phyloP scores from a whole-genome alignment of 2,329 filamentous ascomycete species.

The Apiospora pterosperma region DNA sequence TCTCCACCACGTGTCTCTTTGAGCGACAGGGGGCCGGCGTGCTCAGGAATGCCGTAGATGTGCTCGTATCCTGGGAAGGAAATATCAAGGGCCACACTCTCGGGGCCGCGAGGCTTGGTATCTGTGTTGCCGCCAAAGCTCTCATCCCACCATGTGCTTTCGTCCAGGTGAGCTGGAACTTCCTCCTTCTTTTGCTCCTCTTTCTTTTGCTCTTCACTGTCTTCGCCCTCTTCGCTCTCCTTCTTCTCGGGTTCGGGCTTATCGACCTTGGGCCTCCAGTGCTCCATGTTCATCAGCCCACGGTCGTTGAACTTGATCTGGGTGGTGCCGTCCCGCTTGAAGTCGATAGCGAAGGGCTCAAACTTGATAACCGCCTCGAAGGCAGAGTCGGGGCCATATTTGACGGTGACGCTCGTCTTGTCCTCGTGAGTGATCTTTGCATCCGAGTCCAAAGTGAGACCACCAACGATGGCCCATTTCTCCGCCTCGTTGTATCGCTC shows the following conservation, averaged over 20 bases:
- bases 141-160: slow-evolving; percentile 98
- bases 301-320: slow-evolving; percentile 88
- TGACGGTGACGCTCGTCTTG: slow-evolving; percentile 66
- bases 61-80: slow-evolving; percentile 88
- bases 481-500: slow-evolving; percentile 92
- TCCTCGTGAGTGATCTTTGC: slow-evolving; percentile 66
- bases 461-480: slow-evolving; percentile 82
- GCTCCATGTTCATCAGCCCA: slow-evolving; percentile 89
- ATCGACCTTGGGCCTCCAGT: slow-evolving; percentile 89
- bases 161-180: slow-evolving; percentile 56
- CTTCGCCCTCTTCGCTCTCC: slow-evolving; percentile 25
- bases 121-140: slow-evolving; percentile 94
- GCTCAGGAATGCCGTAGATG: slow-evolving; percentile 92
- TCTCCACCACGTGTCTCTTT: slow-evolving; percentile 87
- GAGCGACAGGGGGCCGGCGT: slow-evolving; percentile 82
- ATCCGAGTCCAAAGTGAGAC: slow-evolving; percentile 66
- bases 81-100: slow-evolving; percentile 88
- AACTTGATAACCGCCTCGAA: slow-evolving; percentile 84
- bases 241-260: slow-evolving; percentile 47
- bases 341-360: slow-evolving; percentile 80
- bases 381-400: slow-evolving; percentile 72
- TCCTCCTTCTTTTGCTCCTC: slow-evolving; percentile 31
- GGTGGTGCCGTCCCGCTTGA: slow-evolving; percentile 75
- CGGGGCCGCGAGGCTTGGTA: slow-evolving; percentile 89
- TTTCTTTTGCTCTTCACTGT: slow-evolving; percentile 33